Evolutionary conservation across 495 filamentous ascomycete species (phyloP).

Genomic region (Neurospora sp.): DNA sequence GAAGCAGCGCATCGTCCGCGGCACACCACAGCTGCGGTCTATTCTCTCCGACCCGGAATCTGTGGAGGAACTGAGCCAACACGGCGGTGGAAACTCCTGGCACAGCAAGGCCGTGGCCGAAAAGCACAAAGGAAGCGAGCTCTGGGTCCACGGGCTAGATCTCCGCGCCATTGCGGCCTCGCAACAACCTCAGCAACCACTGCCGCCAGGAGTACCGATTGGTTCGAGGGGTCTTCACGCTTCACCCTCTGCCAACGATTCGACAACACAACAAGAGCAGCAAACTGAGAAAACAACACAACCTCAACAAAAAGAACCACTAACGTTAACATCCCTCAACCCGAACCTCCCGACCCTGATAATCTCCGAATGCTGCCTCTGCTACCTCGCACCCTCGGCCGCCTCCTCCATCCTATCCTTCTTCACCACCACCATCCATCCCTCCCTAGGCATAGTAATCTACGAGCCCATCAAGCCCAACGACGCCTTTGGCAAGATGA

Average conservation of each 20-base stretch:
- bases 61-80: background rate
- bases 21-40: constrained; percentile 16
- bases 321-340: constrained; percentile 22
- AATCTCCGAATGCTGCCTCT: constrained; percentile 88
- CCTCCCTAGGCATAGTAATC: constrained; percentile 53
- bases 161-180: constrained; percentile 49
- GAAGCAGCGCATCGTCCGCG: constrained; percentile 40
- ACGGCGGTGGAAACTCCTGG: constrained; percentile 5
- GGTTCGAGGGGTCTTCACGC: background rate
- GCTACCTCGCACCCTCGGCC: constrained; percentile 61
- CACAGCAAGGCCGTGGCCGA: constrained; percentile 2
- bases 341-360: constrained; percentile 62
- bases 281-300: background rate
- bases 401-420: constrained; percentile 55
- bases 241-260: background rate
- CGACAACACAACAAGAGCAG: background rate
- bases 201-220: background rate
- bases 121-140: constrained; percentile 22
- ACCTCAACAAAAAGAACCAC: background rate
- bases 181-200: background rate
- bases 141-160: constrained; percentile 75
- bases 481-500: constrained; percentile 79
- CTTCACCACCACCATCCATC: constrained; percentile 47
- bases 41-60: constrained; percentile 17
- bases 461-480: constrained; percentile 83